Evolutionary conservation across 768 basidiomycete genomes (phyloP), one percentile per base, ranked within the genome.

Genomic region (Leccinum subtestaceum): DNA sequence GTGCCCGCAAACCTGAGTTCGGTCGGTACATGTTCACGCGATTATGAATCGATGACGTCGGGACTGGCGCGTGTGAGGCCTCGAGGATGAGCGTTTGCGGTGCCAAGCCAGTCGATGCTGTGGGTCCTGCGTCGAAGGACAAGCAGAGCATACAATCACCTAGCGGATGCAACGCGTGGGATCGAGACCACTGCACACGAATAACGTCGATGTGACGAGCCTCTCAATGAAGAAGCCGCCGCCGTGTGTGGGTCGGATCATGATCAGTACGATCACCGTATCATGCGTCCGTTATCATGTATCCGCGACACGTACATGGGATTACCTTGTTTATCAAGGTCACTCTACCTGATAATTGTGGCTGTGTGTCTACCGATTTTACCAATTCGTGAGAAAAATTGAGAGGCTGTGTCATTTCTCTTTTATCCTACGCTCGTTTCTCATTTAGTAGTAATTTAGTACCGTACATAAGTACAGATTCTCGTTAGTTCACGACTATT

Each of bases 1-100:
- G 65, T 58, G 65, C 65, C 65, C 65, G 29, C 61, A 48, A n/a
- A 13, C 29, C 31, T 60, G 27, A 13, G 34, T 32, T 32, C 21
- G 34, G 31, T 17, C 17, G 48, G 23, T 8, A 47, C 53, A 55
- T 43, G 48, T 29, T 29, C 34, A 48, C 38, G 38, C 17, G 15
- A 27, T 49, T 21, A 32, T 7, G 56, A 19, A 13, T 13, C 2
- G 17, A 49, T 54, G 57, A 51, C 57, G 50, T 64, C 40, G 25
- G 19, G 23, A 21, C n/a, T n/a, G 23, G 13, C 50, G 23, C 9
- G 45, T 52, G 34, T 13, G 12, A 12, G 7, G 38, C 38, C 38
- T 40, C 17, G 38, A n/a, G 38, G 38, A 40, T 4, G 8, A 40
- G 38, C 17, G 17, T 8, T 23, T 46, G 45, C 19, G 21, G 10